Evolutionary conservation across 1,284 basidiomycete genomes (phyloP).

Genomic region (Termitomyces sp.): DNA sequence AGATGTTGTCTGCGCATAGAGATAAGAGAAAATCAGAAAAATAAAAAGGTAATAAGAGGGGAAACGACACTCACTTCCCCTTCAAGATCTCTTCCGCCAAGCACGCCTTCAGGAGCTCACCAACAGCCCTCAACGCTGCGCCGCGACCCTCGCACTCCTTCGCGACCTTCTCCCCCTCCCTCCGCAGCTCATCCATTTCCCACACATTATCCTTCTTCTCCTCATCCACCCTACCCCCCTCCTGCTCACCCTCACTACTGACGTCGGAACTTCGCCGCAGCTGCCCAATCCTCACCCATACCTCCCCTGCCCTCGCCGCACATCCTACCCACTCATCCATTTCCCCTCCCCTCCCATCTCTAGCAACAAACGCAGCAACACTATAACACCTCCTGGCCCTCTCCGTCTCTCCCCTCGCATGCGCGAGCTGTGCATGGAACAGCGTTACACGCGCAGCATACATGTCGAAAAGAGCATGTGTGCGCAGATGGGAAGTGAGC

Average conservation of each 20-base stretch:
- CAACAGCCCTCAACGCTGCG: conserved; percentile 51
- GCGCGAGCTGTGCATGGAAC: conserved; percentile 66
- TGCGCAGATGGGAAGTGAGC: conserved; percentile 59
- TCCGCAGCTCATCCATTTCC: conserved; percentile 28
- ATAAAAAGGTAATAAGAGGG: conserved; percentile 2
- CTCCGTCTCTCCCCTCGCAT: conserved; percentile 40
- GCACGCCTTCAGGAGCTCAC: conserved; percentile 49
- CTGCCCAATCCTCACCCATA: conserved; percentile 52
- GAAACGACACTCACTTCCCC: conserved; percentile 46
- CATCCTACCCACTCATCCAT: conserved; percentile 48
- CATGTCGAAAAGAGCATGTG: conserved; percentile 44
- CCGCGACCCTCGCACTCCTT: conserved; percentile 46
- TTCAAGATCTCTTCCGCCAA: conserved; percentile 49
- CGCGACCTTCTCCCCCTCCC: conserved; percentile 32
- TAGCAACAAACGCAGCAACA: conserved; percentile 43
- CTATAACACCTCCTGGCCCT: conserved; percentile 58
- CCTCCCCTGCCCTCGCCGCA: conserved; percentile 55
- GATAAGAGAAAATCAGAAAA: neutral
- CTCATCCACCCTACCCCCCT: neutral
- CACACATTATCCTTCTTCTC: neutral
- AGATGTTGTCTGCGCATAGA: conserved; percentile 46
- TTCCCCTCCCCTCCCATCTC: conserved; percentile 22
- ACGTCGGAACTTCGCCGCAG: conserved; percentile 11
- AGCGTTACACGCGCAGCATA: conserved; percentile 63
- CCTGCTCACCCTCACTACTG: neutral